Base-by-base conservation (phyloP, 768 basidiomycete genomes). In the Russula ochroleuca region DNA sequence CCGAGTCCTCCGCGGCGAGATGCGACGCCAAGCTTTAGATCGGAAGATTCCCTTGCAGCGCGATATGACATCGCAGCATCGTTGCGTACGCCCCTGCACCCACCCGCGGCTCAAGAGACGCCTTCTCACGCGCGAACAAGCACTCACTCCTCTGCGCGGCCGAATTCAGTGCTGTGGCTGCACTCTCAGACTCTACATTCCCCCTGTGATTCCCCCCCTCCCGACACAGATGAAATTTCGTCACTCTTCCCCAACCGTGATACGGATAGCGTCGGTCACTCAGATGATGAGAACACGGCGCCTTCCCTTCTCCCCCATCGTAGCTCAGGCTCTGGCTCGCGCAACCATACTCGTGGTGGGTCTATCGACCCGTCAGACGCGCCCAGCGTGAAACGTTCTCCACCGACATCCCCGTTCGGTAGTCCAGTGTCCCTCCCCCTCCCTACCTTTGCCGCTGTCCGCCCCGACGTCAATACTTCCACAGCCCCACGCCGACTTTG, bases 31-130 rank as follows among this genome's bases (percentile, higher is more conserved):
- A 67, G 70, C 65, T 68, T 76, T 58, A 69, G 65, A 52, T 75
- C 75, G 14, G 75, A 74, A 17, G 71, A 74, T 21, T 77, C 83
- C 1, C 74, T 83, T 51, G 77, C 82, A 1, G 73, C 80, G n/a
- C 79, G 85, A 52, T 85, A 90, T 69, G 84, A 87, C 69, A 81
- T 86, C 54, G 73, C 77, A 2, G 72, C 77, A 13, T 83, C 85
- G 1, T 70, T 79, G 59, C 82, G 81, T 72, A 76, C 72, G 25
- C 76, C 81, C 15, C 82, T 82, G 81, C 76, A 74, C 2, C 19
- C 71, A 43, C 57, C 60, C 53, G 74, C 75, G 58, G 49, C 61
- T 69, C 17, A 69, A 13, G 64, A 49, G 55, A 49, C 64, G 10
- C 31, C 67, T 2, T 35, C 68, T 8, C 79, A 77, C 53, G 43